Evolutionary conservation across 805 yeast genomes (phyloP), one percentile per base, ranked within the genome.

Genomic region (Sugiyamaella qingdaonensis): DNA sequence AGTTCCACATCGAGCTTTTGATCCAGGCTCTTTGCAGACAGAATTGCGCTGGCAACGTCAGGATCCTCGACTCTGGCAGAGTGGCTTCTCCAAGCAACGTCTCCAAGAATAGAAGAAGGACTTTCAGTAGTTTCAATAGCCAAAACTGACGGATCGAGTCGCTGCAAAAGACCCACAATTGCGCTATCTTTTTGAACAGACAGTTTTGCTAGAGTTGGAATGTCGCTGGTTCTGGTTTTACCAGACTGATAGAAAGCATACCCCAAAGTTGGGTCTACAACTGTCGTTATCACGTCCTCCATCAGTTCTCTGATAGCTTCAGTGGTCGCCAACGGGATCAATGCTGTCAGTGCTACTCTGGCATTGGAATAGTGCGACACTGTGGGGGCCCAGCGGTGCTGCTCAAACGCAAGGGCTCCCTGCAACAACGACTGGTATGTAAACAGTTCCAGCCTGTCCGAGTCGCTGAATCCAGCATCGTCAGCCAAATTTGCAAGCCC

Each of bases 31-130:
- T 59, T 59, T 1, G 74, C 73, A 5, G 55, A 51, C 13, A 60
- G 45, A 18, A 72, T 58, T 8, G 66, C 61, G 29, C 62, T 78
- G 0, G 95, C 87, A 44, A 89, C 74, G 55, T 88, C 89, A 49
- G 88, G 85, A 59, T 88, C 88, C 56, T 76, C 72, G 21, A 91
- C 73, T 4, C 64, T 64, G 0, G 96, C 96, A 9, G 75, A 70
- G 65, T 83, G 83, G 16, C 77, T 73, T 58, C 88, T 72, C 79
- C 86, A 84, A 48, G 74, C 61, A 21, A 86, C 68, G 36, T 73
- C 74, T 46, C 77, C 78, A 27, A 78, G 73, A 48, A 65, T 60
- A 21, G 61, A 61, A 21, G 63, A 61, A 2, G 61, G 63, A 46
- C 50, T 48, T 48, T 60, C 7, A 5, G 48, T 24, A n/a, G 53